A percentile compares a stretch with the other conserved stretches of the same genome.
Evolutionary conservation across 768 basidiomycete genomes (phyloP).

Genomic region (Termitomyces sp.): DNA sequence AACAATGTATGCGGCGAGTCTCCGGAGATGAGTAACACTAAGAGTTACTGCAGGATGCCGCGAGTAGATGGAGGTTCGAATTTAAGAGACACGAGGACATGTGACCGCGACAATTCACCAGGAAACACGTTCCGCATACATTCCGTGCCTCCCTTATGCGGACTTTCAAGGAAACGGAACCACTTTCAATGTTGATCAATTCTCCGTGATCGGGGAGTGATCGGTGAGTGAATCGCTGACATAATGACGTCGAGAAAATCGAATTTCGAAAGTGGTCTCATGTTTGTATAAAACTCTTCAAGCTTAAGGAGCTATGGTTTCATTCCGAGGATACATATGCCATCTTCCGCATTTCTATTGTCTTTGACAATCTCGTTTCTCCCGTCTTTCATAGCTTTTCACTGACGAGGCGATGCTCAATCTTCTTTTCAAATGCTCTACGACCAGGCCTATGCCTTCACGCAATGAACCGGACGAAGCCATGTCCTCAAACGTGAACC

Average conservation of each 20-base stretch:
- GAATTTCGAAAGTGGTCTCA: slow-evolving; percentile 33
- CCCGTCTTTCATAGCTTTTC: neutral
- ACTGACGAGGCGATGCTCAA: slow-evolving; percentile 5
- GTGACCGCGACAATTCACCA: too few relatives aligned
- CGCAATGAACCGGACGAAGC: neutral
- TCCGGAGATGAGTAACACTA: too few relatives aligned
- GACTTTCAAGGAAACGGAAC: too few relatives aligned
- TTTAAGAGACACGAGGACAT: too few relatives aligned
- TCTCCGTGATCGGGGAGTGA: too few relatives aligned
- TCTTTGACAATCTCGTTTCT: neutral
- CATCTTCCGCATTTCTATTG: neutral
- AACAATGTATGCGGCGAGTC: too few relatives aligned
- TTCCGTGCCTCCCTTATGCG: too few relatives aligned
- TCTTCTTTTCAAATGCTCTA: slow-evolving; percentile 1
- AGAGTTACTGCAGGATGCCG: too few relatives aligned
- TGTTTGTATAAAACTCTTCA: slow-evolving; percentile 14
- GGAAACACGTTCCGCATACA: too few relatives aligned
- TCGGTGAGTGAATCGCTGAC: slow-evolving; percentile 10
- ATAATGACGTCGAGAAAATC: slow-evolving; percentile 16
- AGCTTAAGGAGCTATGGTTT: neutral
- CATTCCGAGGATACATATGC: slow-evolving; percentile 2
- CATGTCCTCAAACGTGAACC: slow-evolving; percentile 2
- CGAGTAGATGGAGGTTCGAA: too few relatives aligned
- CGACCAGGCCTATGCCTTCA: slow-evolving; percentile 4
- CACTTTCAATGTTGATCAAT: too few relatives aligned